These are phyloP conservation scores for Isabelozyma pseudorhagii DNA, from an alignment of 805 yeast genomes.

Conservation along the genomic window DNA sequence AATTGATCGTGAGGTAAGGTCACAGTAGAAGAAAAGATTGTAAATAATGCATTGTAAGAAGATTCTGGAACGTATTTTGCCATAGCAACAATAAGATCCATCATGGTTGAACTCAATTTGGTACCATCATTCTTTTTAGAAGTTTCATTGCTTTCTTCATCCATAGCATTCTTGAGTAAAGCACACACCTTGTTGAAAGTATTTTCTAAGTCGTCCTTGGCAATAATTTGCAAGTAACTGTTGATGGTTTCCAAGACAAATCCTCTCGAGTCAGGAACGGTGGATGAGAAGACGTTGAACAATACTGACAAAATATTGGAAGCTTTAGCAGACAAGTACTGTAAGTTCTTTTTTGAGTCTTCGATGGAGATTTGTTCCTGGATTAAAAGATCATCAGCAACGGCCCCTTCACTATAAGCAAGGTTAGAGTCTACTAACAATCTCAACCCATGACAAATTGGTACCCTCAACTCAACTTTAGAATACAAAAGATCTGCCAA, in stretches of 20 bases:
- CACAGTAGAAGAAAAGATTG: constrained; percentile 74
- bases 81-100: constrained; percentile 88
- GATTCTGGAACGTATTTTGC: constrained; percentile 74
- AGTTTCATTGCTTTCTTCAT: constrained; percentile 43
- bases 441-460: constrained; percentile 80
- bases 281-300: constrained; percentile 90
- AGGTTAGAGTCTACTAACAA: constrained; percentile 74
- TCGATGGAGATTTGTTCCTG: constrained; percentile 58
- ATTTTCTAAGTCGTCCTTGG: constrained; percentile 60
- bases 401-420: constrained; percentile 58
- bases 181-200: constrained; percentile 87
- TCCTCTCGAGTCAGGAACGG: constrained; percentile 78
- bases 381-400: constrained; percentile 52
- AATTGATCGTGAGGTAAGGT: constrained; percentile 52
- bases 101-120: constrained; percentile 73
- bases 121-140: constrained; percentile 37
- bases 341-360: constrained; percentile 54
- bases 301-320: constrained; percentile 79
- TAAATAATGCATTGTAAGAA: constrained; percentile 68
- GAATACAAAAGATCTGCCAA: constrained; percentile 74
- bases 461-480: constrained; percentile 69
- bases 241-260: constrained; percentile 85
- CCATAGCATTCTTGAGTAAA: constrained; percentile 70
- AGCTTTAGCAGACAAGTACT: constrained; percentile 62
- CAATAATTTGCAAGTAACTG: constrained; percentile 68